These are phyloP conservation scores for Aplosporella prunicola DNA, from an alignment of 2,329 filamentous ascomycete genomes.

Conservation along the genomic window DNA sequence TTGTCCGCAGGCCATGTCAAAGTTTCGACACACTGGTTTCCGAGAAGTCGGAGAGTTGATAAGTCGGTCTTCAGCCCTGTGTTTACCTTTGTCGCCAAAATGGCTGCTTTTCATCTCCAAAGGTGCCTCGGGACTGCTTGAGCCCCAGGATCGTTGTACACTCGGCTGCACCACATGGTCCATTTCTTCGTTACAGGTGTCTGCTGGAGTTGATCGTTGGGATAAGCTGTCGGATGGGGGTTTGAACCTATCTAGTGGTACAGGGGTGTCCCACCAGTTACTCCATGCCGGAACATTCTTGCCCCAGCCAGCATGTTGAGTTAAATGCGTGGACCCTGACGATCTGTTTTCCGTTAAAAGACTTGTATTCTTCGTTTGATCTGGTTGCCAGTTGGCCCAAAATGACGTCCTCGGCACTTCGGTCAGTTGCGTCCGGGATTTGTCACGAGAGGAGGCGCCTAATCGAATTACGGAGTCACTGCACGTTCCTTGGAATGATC, in stretches of 20 bases:
- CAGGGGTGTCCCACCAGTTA: too few relatives aligned
- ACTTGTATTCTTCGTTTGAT: background rate
- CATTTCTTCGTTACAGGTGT: background rate
- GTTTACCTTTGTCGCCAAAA: too few relatives aligned
- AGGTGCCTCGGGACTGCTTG: background rate
- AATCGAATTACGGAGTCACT: background rate
- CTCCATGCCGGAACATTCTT: slow-evolving; percentile 3
- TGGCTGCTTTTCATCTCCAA: too few relatives aligned
- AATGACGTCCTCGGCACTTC: too few relatives aligned
- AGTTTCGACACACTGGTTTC: too few relatives aligned
- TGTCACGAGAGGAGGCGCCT: too few relatives aligned
- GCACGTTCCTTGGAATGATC: background rate
- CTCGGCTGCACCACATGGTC: background rate
- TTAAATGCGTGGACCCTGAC: background rate
- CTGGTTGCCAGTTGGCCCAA: background rate
- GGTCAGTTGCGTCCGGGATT: too few relatives aligned
- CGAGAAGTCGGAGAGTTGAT: too few relatives aligned
- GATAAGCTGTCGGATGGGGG: background rate
- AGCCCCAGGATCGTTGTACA: background rate
- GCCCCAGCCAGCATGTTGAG: background rate
- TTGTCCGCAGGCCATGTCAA: too few relatives aligned
- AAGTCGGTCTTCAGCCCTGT: too few relatives aligned
- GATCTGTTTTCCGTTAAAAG: background rate
- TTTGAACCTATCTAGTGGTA: too few relatives aligned
- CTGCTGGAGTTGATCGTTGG: background rate